Conservation (phyloP, 2,329 filamentous ascomycete genomes). For the Sphaerulina vaccinii region DNA sequence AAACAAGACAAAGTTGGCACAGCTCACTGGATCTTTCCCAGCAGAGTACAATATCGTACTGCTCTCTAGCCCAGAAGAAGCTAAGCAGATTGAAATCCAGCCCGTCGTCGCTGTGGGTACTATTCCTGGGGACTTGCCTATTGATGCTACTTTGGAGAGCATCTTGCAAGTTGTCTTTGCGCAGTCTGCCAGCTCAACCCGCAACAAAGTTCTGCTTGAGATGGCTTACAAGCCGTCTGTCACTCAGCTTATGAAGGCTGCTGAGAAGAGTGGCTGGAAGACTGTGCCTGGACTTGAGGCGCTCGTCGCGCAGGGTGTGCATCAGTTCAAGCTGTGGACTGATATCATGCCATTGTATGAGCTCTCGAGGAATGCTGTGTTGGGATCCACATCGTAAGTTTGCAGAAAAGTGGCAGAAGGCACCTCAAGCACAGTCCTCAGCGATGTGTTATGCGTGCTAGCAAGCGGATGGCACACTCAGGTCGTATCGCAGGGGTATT, state of each 20-base stretch:
- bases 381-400: slow-evolving; percentile 27
- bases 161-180: slow-evolving; percentile 59
- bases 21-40: slow-evolving; percentile 72
- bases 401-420: no score
- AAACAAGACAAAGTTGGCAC: slow-evolving; percentile 64
- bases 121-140: slow-evolving; percentile 82
- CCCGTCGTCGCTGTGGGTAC: slow-evolving; percentile 80
- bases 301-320: slow-evolving; percentile 77
- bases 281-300: slow-evolving; percentile 87
- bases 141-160: slow-evolving; percentile 69
- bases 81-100: slow-evolving; percentile 50
- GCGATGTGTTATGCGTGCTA: no score
- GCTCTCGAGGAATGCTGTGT: slow-evolving; percentile 59
- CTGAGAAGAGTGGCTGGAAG: slow-evolving; percentile 72
- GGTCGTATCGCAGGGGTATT: no score
- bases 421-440: no score
- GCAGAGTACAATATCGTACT: slow-evolving; percentile 66
- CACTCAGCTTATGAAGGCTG: slow-evolving; percentile 82
- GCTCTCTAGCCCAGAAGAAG: slow-evolving; percentile 56
- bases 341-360: slow-evolving; percentile 72
- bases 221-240: slow-evolving; percentile 93
- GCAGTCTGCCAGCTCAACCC: slow-evolving; percentile 46
- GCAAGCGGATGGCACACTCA: no score
- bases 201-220: slow-evolving; percentile 69
- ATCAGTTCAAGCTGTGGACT: slow-evolving; percentile 79